phyloP scores from a whole-genome alignment of 306 rosid species.

The Gastrolobium bilobum region DNA sequence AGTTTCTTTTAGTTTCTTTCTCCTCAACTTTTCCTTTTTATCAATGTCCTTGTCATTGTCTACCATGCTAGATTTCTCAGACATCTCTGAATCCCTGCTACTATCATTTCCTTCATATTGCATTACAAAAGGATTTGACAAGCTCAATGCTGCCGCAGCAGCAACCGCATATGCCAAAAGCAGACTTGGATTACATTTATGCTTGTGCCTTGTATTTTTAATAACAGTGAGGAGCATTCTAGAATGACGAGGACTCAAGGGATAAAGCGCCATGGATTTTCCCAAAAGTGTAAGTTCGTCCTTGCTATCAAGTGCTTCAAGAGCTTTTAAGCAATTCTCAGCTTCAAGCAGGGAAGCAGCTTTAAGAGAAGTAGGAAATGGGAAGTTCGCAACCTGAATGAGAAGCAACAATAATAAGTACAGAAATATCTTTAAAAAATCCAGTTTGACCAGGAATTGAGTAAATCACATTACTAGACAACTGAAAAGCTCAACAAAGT shows the following conservation, averaged over 20 bases:
- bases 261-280: conserved; percentile 86
- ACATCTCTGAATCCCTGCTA: conserved; percentile 54
- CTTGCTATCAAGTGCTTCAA: conserved; percentile 82
- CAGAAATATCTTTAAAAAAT: conserved; percentile 8
- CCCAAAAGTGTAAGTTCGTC: conserved; percentile 78
- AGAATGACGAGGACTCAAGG: conserved; percentile 97
- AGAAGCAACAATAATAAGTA: conserved; percentile 23
- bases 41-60: conserved; percentile 48
- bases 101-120: conserved; percentile 70
- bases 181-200: conserved; percentile 61
- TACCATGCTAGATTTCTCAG: conserved; percentile 47
- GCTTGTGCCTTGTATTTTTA: conserved; percentile 62
- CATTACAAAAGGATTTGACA: conserved; percentile 78
- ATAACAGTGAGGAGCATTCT: conserved; percentile 88
- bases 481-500: conserved; percentile 15
- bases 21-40: conserved; percentile 63
- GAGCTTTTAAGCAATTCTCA: conserved; percentile 84
- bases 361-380: conserved; percentile 92
- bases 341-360: conserved; percentile 73
- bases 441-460: conserved; percentile 24
- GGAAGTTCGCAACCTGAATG: conserved; percentile 79
- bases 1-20: conserved; percentile 76
- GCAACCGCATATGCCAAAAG: conserved; percentile 84
- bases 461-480: conserved; percentile 25
- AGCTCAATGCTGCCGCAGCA: conserved; percentile 90